These are phyloP conservation scores for Geotrichum reessii DNA, from an alignment of 1,139 yeast genomes.

Conservation along the genomic window DNA sequence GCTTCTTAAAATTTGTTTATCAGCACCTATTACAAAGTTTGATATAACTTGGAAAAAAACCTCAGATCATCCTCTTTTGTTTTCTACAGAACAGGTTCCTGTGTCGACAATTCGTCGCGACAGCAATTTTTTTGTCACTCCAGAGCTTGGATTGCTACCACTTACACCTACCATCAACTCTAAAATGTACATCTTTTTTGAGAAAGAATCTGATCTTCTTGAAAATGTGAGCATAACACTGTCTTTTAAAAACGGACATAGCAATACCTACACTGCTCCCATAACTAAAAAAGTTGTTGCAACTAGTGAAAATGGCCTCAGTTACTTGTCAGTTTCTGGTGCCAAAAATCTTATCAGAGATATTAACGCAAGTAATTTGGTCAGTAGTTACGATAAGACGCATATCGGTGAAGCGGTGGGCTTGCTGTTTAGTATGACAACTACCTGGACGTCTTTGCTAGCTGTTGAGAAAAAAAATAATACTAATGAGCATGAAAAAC, in stretches of 20 bases:
- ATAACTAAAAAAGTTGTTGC: background rate
- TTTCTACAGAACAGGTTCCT: background rate
- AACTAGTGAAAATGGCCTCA: background rate
- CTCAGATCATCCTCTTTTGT: background rate
- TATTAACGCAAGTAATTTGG: background rate
- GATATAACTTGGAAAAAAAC: slow-evolving; percentile 6
- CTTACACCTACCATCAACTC: slow-evolving; percentile 4
- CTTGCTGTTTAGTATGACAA: slow-evolving; percentile 6
- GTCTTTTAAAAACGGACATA: background rate
- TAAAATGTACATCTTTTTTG: slow-evolving; percentile 6
- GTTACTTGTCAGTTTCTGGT: slow-evolving; percentile 3
- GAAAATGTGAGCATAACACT: slow-evolving; percentile 9
- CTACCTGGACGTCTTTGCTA: slow-evolving; percentile 15
- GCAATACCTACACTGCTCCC: background rate
- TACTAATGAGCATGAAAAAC: background rate
- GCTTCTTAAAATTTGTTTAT: slow-evolving; percentile 6
- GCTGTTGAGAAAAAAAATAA: slow-evolving; percentile 7
- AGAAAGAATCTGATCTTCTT: background rate
- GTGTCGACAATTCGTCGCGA: background rate
- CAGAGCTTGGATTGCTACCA: slow-evolving; percentile 10
- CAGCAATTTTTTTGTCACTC: background rate
- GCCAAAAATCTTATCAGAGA: slow-evolving; percentile 6
- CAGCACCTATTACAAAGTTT: background rate
- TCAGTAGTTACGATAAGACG: background rate
- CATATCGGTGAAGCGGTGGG: slow-evolving; percentile 5